A percentile compares a stretch with the other conserved stretches of the same genome.
Evolutionary conservation across 805 yeast genomes (phyloP).

Genomic region (Helenozyma baotianmanensis): DNA sequence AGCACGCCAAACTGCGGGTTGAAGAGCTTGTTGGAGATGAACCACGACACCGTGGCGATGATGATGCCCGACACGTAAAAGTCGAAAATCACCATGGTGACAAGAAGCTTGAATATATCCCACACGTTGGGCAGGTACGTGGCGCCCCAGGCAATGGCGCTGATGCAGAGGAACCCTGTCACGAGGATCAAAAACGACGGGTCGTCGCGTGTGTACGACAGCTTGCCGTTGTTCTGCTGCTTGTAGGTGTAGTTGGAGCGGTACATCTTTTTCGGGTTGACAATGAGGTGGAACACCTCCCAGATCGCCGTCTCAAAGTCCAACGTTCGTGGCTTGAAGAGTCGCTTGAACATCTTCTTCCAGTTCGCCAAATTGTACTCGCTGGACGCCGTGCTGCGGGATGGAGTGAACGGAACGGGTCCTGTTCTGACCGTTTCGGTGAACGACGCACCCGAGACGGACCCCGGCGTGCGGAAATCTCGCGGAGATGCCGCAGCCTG

Average conservation of each 20-base stretch:
- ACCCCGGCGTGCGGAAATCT: slow-evolving; percentile 12
- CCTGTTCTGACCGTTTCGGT: slow-evolving; percentile 13
- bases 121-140: slow-evolving; percentile 64
- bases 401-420: slow-evolving; percentile 13
- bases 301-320: slow-evolving; percentile 92
- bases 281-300: slow-evolving; percentile 75
- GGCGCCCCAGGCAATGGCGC: slow-evolving; percentile 89
- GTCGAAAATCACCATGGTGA: slow-evolving; percentile 83
- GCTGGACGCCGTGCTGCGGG: slow-evolving; percentile 9
- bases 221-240: slow-evolving; percentile 44
- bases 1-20: slow-evolving; percentile 22
- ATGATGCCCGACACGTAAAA: slow-evolving; percentile 67
- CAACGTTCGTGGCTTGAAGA: slow-evolving; percentile 68
- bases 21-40: slow-evolving; percentile 61
- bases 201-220: slow-evolving; percentile 86
- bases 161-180: slow-evolving; percentile 57
- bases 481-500: slow-evolving; percentile 16
- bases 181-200: slow-evolving; percentile 80
- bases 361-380: slow-evolving; percentile 16
- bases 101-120: slow-evolving; percentile 60
- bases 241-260: slow-evolving; percentile 72
- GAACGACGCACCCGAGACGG: slow-evolving; percentile 22
- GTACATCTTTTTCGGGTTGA: slow-evolving; percentile 78
- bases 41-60: slow-evolving; percentile 71
- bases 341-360: slow-evolving; percentile 29